Evolutionary conservation across 2,329 filamentous ascomycete species (phyloP), one percentile per base, ranked within the genome.

Genomic region (Golovinomyces cichoracearum): DNA sequence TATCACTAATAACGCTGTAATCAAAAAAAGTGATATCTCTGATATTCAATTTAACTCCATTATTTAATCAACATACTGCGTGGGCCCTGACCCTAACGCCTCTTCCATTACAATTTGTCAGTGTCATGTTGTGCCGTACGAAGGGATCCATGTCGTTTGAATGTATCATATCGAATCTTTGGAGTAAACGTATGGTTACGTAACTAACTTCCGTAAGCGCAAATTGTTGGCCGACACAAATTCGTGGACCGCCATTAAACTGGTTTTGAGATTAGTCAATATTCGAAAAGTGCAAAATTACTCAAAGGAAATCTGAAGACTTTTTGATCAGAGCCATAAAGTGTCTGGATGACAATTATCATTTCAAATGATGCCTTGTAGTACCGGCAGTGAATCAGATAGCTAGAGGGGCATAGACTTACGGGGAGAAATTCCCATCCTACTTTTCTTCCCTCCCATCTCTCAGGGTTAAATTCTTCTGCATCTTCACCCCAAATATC

Each of bases 371-470:
- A 22, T 37, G 45, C 31, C 33, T 4, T 10, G 4, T 12, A 4
- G 4, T 12, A 2, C 12, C 3, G 31, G 31, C 31, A 35, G 31
- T 10, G 12, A 4, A 27, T 15, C 25, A 6, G 31, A 41, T 40
- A 48, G 42, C 26, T 17, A 27, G 37, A 44, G 17, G 13, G 3
- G 35, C 29, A 25, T 15, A 38, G 13, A 55, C 57, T 52, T 52
- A 59, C 57, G 6, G 63, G 63, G 10, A 65, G 50, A 53, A 58
- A 65, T 5, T 61, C 62, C 65, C 29, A 65, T 53, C n/a, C 72
- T 65, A 53, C 70, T 67, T 48, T 72, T 26, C 51, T 51, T 5
- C 53, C 53, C 10, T 58, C 57, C 60, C 61, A 65, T 17, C 63
- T 53, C 47, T 65, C 63, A 1, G 63, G 63, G 0, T 49, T 56